Conservation (phyloP, 2,329 filamentous ascomycete species). For the Escovopsis sp. region DNA sequence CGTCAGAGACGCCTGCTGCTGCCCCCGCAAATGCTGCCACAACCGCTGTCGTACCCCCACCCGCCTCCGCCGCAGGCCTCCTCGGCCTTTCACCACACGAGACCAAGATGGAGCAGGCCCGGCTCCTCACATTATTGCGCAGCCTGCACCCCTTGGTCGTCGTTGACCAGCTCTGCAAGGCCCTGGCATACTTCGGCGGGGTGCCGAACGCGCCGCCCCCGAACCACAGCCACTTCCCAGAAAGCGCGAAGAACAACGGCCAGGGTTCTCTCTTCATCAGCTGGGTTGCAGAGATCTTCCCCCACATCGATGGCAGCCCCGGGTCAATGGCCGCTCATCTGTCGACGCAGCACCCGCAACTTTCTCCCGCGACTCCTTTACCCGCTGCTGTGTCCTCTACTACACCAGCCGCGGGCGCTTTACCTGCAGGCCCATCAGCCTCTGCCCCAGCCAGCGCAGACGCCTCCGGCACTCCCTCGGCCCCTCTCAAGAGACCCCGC, state of each 20-base stretch:
- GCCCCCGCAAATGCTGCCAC: background rate
- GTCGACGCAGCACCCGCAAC: conserved; percentile 1
- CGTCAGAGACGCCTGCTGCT: background rate
- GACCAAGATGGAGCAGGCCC: conserved; percentile 44
- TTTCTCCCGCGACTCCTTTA: background rate
- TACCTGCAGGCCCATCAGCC: background rate
- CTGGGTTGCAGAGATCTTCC: conserved; percentile 51
- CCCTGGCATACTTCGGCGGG: conserved; percentile 48
- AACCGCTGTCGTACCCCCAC: background rate
- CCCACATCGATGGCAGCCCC: conserved; percentile 19
- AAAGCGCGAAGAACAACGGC: conserved; percentile 41
- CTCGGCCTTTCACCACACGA: conserved; percentile 24
- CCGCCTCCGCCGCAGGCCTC: conserved; percentile 2
- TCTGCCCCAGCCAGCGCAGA: background rate
- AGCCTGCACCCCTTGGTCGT: conserved; percentile 40
- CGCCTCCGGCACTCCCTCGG: background rate
- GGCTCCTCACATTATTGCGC: conserved; percentile 41
- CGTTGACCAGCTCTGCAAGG: conserved; percentile 48
- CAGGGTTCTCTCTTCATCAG: conserved; percentile 43
- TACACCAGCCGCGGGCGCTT: background rate
- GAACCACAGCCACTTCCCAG: conserved; percentile 37
- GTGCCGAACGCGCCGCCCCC: conserved; percentile 39
- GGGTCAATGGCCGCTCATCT: conserved; percentile 1
- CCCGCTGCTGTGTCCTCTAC: conserved; percentile 1
- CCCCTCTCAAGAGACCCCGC: conserved; percentile 27